Base-by-base conservation (phyloP, 768 basidiomycete genomes). In the Agaricus subrufescens region DNA sequence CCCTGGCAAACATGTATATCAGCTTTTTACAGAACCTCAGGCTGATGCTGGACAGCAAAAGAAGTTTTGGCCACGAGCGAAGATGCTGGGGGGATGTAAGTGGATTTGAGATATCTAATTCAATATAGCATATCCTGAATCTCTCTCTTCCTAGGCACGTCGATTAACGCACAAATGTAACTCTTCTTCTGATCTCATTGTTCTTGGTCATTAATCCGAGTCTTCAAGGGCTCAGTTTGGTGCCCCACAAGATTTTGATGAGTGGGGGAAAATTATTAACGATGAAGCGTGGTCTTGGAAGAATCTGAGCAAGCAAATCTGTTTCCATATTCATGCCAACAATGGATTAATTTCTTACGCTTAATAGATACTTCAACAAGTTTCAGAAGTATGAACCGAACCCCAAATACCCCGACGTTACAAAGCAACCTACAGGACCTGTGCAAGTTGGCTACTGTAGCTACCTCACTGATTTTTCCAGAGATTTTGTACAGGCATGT, bases 51-150 rank as follows among this genome's bases (percentile, higher is more conserved):
- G 65, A 40, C 77, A 76, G 34, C 71, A 71, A 58, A 70, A 62
- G 40, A 73, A 73, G 19, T 84, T 75, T 58, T 87, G 84, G 84
- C 87, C 87, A 0, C 69, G 87, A 68, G 86, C 72, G 1, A 86
- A 81, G 60, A 69, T 89, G 63, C 73, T 89, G 11, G 87, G 87
- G 37, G 87, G 87, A 66, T 88, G 86, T 85, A 64, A 62, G 83
- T 74, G 12, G 19, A 19, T 19, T 19, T 19, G 19, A 19, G 19
- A 19, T 19, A 19, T 19, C 19, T 19, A 19, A 19, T 19, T 1
- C 19, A 19, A 19, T 19, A 19, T 1, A 19, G 19, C 19, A 19
- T 19, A 19, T 19, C 19, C 19, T 19, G 19, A 19, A 19, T 19
- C 19, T 19, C 19, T 19, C 19, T 19, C 19, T 19, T 19, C 47